Conservation (phyloP, 805 yeast species). For the Millerago galiae region DNA sequence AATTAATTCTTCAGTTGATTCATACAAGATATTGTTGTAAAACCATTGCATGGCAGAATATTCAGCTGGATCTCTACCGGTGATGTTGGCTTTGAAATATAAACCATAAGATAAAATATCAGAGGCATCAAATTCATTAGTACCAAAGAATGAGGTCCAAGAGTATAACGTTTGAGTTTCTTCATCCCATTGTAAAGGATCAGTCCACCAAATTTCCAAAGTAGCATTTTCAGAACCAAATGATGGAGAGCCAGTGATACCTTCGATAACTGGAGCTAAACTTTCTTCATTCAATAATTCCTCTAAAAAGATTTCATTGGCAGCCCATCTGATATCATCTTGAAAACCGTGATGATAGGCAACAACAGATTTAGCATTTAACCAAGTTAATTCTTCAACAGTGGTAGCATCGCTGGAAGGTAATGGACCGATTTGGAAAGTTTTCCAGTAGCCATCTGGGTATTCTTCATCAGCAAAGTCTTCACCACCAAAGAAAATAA, state of each 20-base stretch:
- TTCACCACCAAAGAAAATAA: constrained; percentile 21
- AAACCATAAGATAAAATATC: constrained; percentile 21
- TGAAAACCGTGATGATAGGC: constrained; percentile 15
- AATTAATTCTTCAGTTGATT: constrained; percentile 20
- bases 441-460: constrained; percentile 23
- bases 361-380: constrained; percentile 11
- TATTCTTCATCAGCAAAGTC: constrained; percentile 16
- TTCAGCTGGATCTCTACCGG: constrained; percentile 19
- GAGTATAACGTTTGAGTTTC: constrained; percentile 12
- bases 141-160: constrained; percentile 18
- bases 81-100: constrained; percentile 16
- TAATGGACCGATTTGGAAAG: constrained; percentile 21
- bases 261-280: constrained; percentile 13
- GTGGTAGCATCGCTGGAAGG: constrained; percentile 9
- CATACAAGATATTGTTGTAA: constrained; percentile 18
- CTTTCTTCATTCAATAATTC: constrained; percentile 7
- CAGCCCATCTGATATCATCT: constrained; percentile 13
- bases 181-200: constrained; percentile 17
- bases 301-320: constrained; percentile 6
- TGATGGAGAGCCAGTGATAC: constrained; percentile 13
- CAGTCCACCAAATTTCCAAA: constrained; percentile 21
- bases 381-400: constrained; percentile 13
- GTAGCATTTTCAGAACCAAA: constrained; percentile 19
- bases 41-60: constrained; percentile 17
- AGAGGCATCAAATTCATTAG: constrained; percentile 17